These are phyloP conservation scores for Diplodia intermedia DNA, from an alignment of 2,329 filamentous ascomycete species.

Conservation along the genomic window DNA sequence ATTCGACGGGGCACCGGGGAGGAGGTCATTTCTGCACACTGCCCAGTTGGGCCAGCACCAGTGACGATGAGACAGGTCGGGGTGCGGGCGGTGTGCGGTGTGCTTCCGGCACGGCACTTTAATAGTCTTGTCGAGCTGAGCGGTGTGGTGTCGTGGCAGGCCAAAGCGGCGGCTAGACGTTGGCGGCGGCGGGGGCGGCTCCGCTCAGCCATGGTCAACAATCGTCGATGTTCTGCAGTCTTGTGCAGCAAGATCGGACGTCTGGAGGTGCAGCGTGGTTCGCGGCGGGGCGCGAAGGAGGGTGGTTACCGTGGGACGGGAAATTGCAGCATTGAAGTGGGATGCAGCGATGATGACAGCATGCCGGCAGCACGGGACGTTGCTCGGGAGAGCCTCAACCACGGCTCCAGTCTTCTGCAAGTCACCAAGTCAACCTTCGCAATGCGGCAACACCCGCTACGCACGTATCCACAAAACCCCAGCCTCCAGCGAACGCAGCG, in stretches of 20 bases:
- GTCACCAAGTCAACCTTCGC: background rate
- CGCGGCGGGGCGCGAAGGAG: slow-evolving; percentile 21
- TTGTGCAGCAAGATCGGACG: slow-evolving; percentile 7
- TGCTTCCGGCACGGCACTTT: slow-evolving; percentile 1
- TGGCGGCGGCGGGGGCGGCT: background rate
- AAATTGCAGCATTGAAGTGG: slow-evolving; percentile 7
- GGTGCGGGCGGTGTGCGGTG: background rate
- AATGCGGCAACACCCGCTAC: slow-evolving; percentile 10
- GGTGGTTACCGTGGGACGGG: slow-evolving; percentile 23
- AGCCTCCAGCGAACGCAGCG: background rate
- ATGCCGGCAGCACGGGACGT: background rate
- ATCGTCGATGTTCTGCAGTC: no score
- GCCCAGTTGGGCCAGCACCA: background rate
- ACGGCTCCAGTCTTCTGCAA: slow-evolving; percentile 21
- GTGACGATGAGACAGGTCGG: background rate
- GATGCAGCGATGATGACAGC: slow-evolving; percentile 6
- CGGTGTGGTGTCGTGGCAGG: slow-evolving; percentile 9
- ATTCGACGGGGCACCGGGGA: background rate
- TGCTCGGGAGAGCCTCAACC: slow-evolving; percentile 5
- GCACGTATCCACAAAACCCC: background rate
- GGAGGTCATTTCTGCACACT: background rate
- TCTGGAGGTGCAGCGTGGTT: slow-evolving; percentile 20
- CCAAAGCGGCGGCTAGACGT: background rate
- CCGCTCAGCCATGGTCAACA: background rate
- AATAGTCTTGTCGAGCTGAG: background rate